Conservation (phyloP, 768 basidiomycete species). For the Termitomyces sp. region DNA sequence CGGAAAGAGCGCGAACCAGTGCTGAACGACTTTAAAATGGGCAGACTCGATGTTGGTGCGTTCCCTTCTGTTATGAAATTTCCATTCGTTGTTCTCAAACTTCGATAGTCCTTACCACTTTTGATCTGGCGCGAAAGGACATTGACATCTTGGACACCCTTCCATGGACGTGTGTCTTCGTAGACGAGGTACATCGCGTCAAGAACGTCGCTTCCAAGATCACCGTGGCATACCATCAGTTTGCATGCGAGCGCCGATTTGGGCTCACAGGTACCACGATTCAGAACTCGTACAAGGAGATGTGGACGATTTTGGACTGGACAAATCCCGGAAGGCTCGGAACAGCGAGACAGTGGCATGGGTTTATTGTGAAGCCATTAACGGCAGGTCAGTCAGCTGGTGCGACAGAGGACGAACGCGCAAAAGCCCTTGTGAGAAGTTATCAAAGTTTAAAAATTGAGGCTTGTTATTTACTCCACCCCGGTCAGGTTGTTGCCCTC, state of each 20-base stretch:
- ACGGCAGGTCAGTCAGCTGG: conserved; percentile 64
- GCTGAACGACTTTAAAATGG: conserved; percentile 72
- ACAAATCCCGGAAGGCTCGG: conserved; percentile 83
- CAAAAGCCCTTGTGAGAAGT: conserved; percentile 47
- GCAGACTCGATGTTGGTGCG: conserved; percentile 82
- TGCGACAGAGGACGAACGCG: conserved; percentile 61
- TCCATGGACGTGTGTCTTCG: conserved; percentile 69
- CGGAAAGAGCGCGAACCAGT: conserved; percentile 53
- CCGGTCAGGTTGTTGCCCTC: conserved; percentile 52
- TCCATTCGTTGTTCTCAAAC: background rate
- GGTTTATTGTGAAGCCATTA: conserved; percentile 67
- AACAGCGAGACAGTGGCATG: conserved; percentile 71
- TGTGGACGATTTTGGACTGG: conserved; percentile 94
- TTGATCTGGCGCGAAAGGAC: conserved; percentile 71
- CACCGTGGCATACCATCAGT: conserved; percentile 67
- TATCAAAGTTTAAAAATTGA: background rate
- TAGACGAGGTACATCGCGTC: conserved; percentile 90
- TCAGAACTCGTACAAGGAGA: conserved; percentile 87
- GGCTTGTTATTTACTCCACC: background rate
- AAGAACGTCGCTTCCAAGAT: conserved; percentile 76
- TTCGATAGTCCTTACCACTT: conserved; percentile 71
- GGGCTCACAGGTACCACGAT: conserved; percentile 81
- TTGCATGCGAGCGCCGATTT: conserved; percentile 67
- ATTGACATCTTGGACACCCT: conserved; percentile 69
- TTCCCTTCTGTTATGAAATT: conserved; percentile 9